These are phyloP conservation scores for Penicillium roqueforti DNA, from an alignment of 495 filamentous ascomycete genomes.

Conservation along the genomic window DNA sequence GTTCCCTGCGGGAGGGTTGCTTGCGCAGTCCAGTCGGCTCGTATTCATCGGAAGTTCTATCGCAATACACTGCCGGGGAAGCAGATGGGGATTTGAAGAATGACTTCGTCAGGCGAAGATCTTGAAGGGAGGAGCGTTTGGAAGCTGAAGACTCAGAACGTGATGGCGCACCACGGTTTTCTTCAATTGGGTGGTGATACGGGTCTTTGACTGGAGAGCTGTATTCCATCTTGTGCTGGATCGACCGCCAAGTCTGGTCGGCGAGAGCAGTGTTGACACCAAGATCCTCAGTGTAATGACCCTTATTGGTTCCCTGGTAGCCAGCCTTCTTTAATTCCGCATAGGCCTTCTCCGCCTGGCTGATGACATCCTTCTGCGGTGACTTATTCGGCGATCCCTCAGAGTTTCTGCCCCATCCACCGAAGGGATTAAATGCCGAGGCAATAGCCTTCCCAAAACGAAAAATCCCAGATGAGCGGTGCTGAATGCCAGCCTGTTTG, in stretches of 20 bases:
- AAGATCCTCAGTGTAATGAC: slow-evolving; percentile 29
- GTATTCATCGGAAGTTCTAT: slow-evolving; percentile 27
- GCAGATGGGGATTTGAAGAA: slow-evolving; percentile 21
- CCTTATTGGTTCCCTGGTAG: slow-evolving; percentile 47
- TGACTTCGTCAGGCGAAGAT: slow-evolving; percentile 35
- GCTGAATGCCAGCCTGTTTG: slow-evolving; percentile 9
- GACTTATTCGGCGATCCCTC: slow-evolving; percentile 22
- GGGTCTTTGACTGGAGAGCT: slow-evolving; percentile 6
- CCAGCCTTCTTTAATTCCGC: slow-evolving; percentile 58
- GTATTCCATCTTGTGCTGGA: slow-evolving; percentile 36
- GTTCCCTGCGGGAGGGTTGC: slow-evolving; percentile 56
- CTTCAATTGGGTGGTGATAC: background rate
- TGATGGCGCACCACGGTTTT: background rate
- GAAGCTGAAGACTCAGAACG: slow-evolving; percentile 28
- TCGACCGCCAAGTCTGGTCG: slow-evolving; percentile 39
- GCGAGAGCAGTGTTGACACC: slow-evolving; percentile 22
- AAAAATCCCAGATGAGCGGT: slow-evolving; percentile 48
- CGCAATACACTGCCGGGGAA: slow-evolving; percentile 9
- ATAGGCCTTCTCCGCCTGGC: slow-evolving; percentile 54
- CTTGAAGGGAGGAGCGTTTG: slow-evolving; percentile 37
- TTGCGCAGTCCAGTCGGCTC: slow-evolving; percentile 39
- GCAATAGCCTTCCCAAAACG: slow-evolving; percentile 57
- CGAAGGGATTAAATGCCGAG: slow-evolving; percentile 52
- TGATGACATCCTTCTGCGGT: slow-evolving; percentile 38
- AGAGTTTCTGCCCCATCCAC: slow-evolving; percentile 38